Conservation (phyloP, 225 moss, liverwort and hornwort species). For the Straminergon stramineum region DNA sequence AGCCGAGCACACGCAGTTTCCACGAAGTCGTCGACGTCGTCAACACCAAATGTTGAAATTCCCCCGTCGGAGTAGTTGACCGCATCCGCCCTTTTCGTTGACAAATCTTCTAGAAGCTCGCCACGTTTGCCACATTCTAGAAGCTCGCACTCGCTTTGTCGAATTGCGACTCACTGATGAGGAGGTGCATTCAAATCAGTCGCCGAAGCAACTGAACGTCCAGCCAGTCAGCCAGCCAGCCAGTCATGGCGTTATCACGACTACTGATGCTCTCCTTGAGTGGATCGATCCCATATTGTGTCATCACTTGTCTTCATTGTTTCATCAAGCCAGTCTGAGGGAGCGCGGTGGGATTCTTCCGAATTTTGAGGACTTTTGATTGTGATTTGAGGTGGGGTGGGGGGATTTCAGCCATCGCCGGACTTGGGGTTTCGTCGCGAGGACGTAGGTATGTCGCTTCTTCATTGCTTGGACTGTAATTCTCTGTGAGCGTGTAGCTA, state of each 20-base stretch:
- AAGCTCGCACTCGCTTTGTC: not conserved
- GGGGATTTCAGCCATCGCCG: not conserved
- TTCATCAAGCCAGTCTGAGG: not conserved
- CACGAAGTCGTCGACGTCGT: not conserved
- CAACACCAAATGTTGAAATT: not conserved
- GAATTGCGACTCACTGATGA: not conserved
- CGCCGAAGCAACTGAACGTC: not conserved
- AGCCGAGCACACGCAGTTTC: not conserved
- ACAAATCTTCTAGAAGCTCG: not conserved
- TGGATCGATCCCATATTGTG: not conserved
- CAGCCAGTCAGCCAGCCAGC: not conserved
- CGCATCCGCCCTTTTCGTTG: no score
- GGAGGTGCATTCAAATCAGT: not conserved
- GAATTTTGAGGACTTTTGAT: not conserved
- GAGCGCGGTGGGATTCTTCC: not conserved
- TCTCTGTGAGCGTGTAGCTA: not conserved
- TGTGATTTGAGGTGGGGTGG: not conserved
- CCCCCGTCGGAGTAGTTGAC: not conserved
- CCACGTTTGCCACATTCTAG: not conserved
- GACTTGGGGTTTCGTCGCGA: not conserved
- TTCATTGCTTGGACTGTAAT: not conserved
- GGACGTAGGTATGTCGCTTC: not conserved
- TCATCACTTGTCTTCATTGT: not conserved
- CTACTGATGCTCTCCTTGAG: not conserved
- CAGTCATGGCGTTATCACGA: not conserved